Base-by-base conservation (phyloP, 208 protist species). In the Leptomonas seymouri region DNA sequence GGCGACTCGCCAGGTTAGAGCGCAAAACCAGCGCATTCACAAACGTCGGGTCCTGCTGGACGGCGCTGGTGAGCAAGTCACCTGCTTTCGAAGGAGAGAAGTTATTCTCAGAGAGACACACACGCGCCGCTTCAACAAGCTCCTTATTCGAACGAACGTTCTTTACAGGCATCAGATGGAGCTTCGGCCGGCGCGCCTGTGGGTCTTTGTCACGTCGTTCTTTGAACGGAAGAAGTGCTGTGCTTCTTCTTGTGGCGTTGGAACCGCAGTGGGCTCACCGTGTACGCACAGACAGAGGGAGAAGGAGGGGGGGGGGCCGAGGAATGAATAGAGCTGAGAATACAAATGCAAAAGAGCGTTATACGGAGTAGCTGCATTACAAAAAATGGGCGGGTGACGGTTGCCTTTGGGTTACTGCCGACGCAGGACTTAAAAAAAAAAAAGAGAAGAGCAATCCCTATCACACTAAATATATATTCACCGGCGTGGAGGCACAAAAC, bases 21-120 rank as follows among this genome's bases (percentile, higher is more conserved):
- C 82, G 82, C 28, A 89, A 45, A 16, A 84, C 56, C 20, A 95
- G 76, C 0, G 87, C 90, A 14, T 36, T 67, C 9, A 81, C 68
- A 53, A 82, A 81, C 8, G 82, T 78, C 1, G 90, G 87, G 11
- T 89, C 84, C 6, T 76, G 70, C 39, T 67, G 62, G 15, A 95
- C 49, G 6, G 81, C 76, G 2, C 75, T 48, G 25, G 85, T 80
- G 0, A 93, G 67, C 1, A 88, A 66, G 0, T 63, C 55, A 0
- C 87, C 46, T 2, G 81, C 90, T 27, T 80, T 72, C 7, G 67
- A 53, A 0, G 81, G 46, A 49, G 84, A 64, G 20, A 87, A 79
- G 3, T 55, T 51, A 21, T 62, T 71, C 11, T 93, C 90, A 0
- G 64, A 46, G 41, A 89, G 81, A 9, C 78, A 57, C 8, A 55